phyloP scores from a whole-genome alignment of 2,329 filamentous ascomycete species.

The Fusarium caatingaense region DNA sequence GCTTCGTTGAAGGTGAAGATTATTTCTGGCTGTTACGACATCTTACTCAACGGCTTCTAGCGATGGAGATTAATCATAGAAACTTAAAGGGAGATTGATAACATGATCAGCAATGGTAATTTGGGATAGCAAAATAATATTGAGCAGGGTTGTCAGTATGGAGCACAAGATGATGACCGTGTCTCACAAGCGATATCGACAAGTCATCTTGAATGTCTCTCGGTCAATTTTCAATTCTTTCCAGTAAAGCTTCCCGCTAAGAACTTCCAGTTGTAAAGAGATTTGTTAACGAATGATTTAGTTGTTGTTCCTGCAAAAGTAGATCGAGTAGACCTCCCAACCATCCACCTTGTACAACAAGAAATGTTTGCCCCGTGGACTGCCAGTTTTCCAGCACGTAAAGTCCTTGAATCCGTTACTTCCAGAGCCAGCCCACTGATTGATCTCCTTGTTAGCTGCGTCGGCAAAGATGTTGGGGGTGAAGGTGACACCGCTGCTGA shows the following conservation, averaged over 20 bases:
- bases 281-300: neutral
- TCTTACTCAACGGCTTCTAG: neutral
- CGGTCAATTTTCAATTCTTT: neutral
- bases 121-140: neutral
- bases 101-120: neutral
- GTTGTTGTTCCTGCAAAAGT: neutral
- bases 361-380: neutral
- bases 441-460: neutral
- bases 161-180: neutral
- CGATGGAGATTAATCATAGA: neutral
- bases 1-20: neutral
- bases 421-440: constrained; percentile 5
- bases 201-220: neutral
- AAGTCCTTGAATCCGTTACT: neutral
- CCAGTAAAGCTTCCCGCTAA: fast-evolving
- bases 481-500: neutral
- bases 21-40: neutral
- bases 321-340: neutral
- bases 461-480: constrained; percentile 8
- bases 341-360: constrained; percentile 2
- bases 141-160: neutral
- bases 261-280: too few relatives aligned
- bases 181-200: neutral
- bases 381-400: neutral
- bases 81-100: neutral